A percentile compares a stretch with the other conserved stretches of the same genome.
These are phyloP conservation scores for Byssoonygena ceratinophila DNA, from an alignment of 2,329 filamentous ascomycete genomes.

Conservation along the genomic window DNA sequence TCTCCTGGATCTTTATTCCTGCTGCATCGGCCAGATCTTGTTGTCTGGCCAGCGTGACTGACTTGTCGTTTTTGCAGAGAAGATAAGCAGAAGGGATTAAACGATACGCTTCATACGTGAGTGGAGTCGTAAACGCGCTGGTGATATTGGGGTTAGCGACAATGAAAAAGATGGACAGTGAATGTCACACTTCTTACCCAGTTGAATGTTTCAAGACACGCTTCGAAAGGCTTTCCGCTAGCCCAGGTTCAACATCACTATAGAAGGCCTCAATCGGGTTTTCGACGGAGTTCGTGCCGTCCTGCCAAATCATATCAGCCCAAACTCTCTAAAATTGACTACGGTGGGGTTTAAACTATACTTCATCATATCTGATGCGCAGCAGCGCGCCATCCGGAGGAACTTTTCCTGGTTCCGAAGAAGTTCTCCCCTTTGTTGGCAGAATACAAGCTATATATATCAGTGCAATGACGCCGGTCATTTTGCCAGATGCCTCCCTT, in stretches of 20 bases:
- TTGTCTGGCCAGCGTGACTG: neutral
- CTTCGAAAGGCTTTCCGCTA: neutral
- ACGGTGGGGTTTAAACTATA: neutral
- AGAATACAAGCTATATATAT: slow-evolving; percentile 21
- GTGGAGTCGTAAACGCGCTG: neutral
- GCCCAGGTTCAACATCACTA: slow-evolving; percentile 7
- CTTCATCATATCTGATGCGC: neutral
- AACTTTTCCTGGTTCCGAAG: neutral
- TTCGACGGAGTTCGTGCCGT: slow-evolving; percentile 1
- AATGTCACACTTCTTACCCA: neutral
- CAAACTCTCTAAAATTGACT: neutral
- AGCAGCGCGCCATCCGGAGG: neutral
- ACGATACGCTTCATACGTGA: slow-evolving; percentile 9
- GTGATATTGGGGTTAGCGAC: neutral
- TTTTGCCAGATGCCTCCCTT: slow-evolving; percentile 22
- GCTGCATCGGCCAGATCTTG: neutral
- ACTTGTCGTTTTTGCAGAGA: slow-evolving; percentile 6
- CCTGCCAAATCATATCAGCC: neutral
- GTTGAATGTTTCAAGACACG: neutral
- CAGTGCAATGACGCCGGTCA: slow-evolving; percentile 25
- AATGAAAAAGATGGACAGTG: neutral
- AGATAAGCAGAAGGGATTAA: slow-evolving; percentile 12
- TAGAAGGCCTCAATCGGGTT: slow-evolving; percentile 11
- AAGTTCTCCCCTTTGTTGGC: neutral
- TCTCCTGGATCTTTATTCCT: neutral